Base-by-base conservation (phyloP, 106 monocot species). In the Dendrobium nobile region DNA sequence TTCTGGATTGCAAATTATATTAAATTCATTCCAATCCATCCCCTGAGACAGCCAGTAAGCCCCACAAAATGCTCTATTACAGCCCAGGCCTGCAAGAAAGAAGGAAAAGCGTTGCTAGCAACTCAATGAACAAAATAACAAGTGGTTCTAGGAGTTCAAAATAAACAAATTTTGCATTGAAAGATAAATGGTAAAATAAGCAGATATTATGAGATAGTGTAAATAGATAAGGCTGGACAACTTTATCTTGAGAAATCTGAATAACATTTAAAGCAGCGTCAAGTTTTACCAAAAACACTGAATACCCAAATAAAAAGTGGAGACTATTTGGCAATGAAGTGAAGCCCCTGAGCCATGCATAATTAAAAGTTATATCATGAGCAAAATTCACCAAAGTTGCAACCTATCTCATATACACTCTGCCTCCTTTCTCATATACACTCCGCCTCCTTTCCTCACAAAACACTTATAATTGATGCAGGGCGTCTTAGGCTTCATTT, bases 1-100 rank as follows among this genome's bases (percentile, higher is more conserved):
- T 59, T 89, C 92, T 26, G 47, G 88, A 41, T 82, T 78, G 82
- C 98, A 98, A 77, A 89, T 86, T 81, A 75, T 61, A 77, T 81
- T 65, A 68, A 79, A 79, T 31, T 89, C 85, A 83, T 58, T 85
- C 77, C 80, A 72, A 81, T 84, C 87, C 45, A 91, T 51, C 11
- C 89, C 91, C 86, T 93, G 99, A 47, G 90, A 67, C 41, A 75
- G 48, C 99, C 99, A 99, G 77, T 99, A 95, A 82, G 93, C 87
- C 26, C 88, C 99, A 86, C 99, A 99, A 77, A 99, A 95, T 83
- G 91, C 85, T 84, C 84, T 88, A 86, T 92, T 84, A 85, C 98
- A 99, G 75, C 98, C 98, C 67, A 87, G 58, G 76, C 98, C 98
- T 99, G 82, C 79, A 87, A 75, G 18, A 79, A 20, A 68, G 18